Evolutionary conservation across 768 basidiomycete genomes (phyloP).

Genomic region (Tephrocybe sp.): DNA sequence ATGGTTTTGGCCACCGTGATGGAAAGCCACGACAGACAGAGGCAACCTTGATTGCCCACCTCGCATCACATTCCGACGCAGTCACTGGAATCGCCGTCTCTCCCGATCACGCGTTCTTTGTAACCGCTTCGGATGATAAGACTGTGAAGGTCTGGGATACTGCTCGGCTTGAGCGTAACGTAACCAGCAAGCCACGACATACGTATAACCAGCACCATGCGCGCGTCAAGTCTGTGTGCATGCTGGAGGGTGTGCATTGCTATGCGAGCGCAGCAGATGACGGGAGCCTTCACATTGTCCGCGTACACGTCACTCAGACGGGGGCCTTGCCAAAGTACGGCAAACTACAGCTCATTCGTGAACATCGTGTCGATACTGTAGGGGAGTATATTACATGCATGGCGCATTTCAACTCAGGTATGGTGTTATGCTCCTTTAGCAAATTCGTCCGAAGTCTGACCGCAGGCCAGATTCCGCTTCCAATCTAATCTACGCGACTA

Average conservation of each 20-base stretch:
- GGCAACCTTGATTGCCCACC: constrained; percentile 78
- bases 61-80: constrained; percentile 77
- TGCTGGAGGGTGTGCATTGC: constrained; percentile 84
- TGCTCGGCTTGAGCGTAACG: constrained; percentile 89
- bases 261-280: constrained; percentile 86
- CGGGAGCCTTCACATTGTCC: constrained; percentile 79
- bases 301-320: constrained; percentile 70
- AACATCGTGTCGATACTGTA: constrained; percentile 66
- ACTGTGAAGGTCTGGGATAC: constrained; percentile 93
- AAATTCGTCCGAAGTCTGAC: background rate
- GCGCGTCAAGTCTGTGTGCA: constrained; percentile 65
- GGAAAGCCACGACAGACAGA: constrained; percentile 59
- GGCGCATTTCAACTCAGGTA: constrained; percentile 78
- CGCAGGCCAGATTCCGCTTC: constrained; percentile 71
- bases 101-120: constrained; percentile 93
- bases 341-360: constrained; percentile 77
- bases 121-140: constrained; percentile 91
- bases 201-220: constrained; percentile 64
- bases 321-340: constrained; percentile 79
- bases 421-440: constrained; percentile 9
- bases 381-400: constrained; percentile 86
- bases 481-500: constrained; percentile 83
- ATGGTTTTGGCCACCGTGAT: constrained; percentile 67
- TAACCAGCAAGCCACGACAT: constrained; percentile 79
- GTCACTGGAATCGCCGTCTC: constrained; percentile 82